Evolutionary conservation across 345 rosid genomes (phyloP), one percentile per base, ranked within the genome.

Genomic region (Eucalyptus pauciflora): DNA sequence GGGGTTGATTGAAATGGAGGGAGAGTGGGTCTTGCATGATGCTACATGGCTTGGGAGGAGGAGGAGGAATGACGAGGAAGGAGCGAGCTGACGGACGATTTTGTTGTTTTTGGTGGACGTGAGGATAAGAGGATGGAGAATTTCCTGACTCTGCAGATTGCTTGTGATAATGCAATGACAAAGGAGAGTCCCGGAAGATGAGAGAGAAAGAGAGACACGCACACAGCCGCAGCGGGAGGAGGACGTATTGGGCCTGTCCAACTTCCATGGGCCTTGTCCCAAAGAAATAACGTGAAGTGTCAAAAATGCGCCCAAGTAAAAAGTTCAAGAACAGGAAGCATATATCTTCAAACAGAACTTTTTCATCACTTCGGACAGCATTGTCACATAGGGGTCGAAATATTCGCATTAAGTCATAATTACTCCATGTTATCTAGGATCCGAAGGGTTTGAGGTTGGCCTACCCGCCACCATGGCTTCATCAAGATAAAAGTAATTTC

Each of bases 1-100:
- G 76, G 48, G 89, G 88, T 62, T 49, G 95, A 91, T 62, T 48
- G 88, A 10, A 81, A 46, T 43, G 60, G 80, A 58, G 50, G 31
- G n/a, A 80, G 31, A 27, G 33, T 11, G 50, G 62, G n/a, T 60
- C 86, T n/a, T 46, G 90, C 80, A 85, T 85, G 51, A 43, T 88
- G 52, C 64, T 56, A 79, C 86, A 71, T 29, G 58, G 86, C 89
- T 51, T 15, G 27, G 64, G 69, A 27, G 69, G 27, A 24, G 13
- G 27, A 51, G 54, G 22, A 5, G 86, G 6, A 50, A 56, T 22
- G 48, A 83, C 10, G 60, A 64, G 3, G 86, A 87, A 13, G 85
- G 4, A 50, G n/a, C 43, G 56, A 16, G 33, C 48, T 14, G 50
- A 45, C 51, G 18, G 25, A 0, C 0, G 58, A 1, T 20, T 71